Evolutionary conservation across 2,329 filamentous ascomycete genomes (phyloP), one percentile per base, ranked within the genome.

Genomic region (Zymoseptoria ardabiliae): DNA sequence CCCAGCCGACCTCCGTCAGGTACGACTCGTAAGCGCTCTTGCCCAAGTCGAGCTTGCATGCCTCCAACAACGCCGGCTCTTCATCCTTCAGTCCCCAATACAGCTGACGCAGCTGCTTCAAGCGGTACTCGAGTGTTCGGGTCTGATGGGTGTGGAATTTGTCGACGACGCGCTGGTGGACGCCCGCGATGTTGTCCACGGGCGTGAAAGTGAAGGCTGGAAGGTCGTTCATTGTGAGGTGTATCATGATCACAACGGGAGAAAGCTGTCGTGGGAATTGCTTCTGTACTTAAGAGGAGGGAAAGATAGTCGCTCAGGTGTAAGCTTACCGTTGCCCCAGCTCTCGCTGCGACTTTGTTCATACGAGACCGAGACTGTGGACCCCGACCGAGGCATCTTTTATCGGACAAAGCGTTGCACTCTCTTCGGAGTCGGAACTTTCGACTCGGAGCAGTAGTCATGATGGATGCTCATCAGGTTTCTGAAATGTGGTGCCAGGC

Each of bases 61-160:
- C 91, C 73, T 90, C 88, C 65, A 85, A 72, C 62, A 97, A 81
- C 67, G 87, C 82, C 52, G 85, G 79, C 58, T 86, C 82, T 72
- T 90, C 87, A 79, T 97, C 93, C 65, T 85, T 85, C 66, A 97
- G 74, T 7, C 79, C 91, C 94, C 94, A 97, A 80, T 96, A 97
- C 58, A 97, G 86, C 81, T 91, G 93, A 68, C 92, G 88, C 62
- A 99, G 85, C 81, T 97, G 94, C 57, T 85, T 81, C 63, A 92
- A 80, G 64, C 94, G 86, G 78, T 88, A 97, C 69, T 90, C 83
- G 61, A 97, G 72, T 57, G 90, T 82, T 72, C 91, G 91, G 50
- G 92, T 97, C 77, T 87, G 89, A 73, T 91, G 86, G 19, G 89
- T 82, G 67, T 82, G 81, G 76, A 90, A 97, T n/a, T 87, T 85